These are phyloP conservation scores for Pythium periplocum DNA, from an alignment of 352 stramenopile species.

Conservation along the genomic window DNA sequence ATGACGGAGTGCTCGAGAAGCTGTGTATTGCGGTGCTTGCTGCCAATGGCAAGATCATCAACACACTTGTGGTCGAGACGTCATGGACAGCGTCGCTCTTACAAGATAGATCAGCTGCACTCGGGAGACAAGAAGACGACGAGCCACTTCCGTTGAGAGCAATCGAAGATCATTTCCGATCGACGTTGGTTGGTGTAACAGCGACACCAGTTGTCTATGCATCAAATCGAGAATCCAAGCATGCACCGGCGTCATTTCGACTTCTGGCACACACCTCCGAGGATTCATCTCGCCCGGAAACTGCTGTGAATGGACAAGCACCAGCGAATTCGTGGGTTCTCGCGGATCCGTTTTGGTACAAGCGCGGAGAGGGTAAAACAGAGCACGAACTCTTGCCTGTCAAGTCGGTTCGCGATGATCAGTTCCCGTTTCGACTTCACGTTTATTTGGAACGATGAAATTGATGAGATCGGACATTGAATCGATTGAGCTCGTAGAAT, in stretches of 20 bases:
- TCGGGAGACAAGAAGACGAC: conserved; percentile 11
- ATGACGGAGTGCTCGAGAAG: conserved; percentile 56
- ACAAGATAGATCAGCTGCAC: not conserved
- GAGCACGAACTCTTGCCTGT: conserved; percentile 37
- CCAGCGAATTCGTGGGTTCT: conserved; percentile 65
- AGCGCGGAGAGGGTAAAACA: too few relatives aligned
- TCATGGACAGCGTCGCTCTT: conserved; percentile 21
- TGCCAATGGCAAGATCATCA: conserved; percentile 31
- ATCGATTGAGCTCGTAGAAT: not conserved
- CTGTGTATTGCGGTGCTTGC: conserved; percentile 53
- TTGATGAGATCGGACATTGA: not conserved
- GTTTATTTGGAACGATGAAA: conserved; percentile 50
- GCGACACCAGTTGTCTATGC: conserved; percentile 20
- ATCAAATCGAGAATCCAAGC: not conserved
- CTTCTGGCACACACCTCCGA: conserved; percentile 59
- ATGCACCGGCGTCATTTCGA: conserved; percentile 44
- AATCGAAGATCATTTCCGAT: conserved; percentile 62
- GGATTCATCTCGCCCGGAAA: conserved; percentile 27
- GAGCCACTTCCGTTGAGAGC: conserved; percentile 31
- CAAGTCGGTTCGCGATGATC: conserved; percentile 30
- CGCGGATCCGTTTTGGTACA: conserved; percentile 48
- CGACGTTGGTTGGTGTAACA: conserved; percentile 49
- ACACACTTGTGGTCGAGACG: conserved; percentile 53
- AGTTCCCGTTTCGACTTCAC: conserved; percentile 43
- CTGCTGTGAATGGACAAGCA: conserved; percentile 30